Conservation (phyloP, 1,139 yeast species). For the Eremothecium coryli region DNA sequence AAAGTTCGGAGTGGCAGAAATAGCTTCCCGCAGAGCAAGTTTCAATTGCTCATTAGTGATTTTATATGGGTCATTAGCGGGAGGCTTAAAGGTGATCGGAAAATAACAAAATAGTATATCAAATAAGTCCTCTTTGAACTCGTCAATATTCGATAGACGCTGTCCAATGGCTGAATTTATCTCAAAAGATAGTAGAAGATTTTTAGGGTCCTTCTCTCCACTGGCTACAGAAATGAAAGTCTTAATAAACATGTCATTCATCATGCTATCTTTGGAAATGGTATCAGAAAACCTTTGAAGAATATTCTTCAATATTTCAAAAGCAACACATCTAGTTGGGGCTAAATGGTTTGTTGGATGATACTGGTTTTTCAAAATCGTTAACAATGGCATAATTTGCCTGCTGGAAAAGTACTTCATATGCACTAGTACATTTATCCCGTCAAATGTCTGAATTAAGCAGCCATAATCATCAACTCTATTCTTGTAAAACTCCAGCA, state of each 20-base stretch:
- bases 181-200: slow-evolving; percentile 61
- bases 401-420: slow-evolving; percentile 39
- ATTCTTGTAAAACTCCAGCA: slow-evolving; percentile 53
- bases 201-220: slow-evolving; percentile 93
- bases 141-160: slow-evolving; percentile 35
- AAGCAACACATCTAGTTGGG: slow-evolving; percentile 51
- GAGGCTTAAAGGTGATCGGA: slow-evolving; percentile 93
- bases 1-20: slow-evolving; percentile 55
- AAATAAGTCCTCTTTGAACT: slow-evolving; percentile 53
- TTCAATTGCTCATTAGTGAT: slow-evolving; percentile 71
- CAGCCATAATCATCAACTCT: slow-evolving; percentile 60
- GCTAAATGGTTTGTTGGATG: slow-evolving; percentile 59
- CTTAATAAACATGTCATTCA: slow-evolving; percentile 39
- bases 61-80: slow-evolving; percentile 81
- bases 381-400: slow-evolving; percentile 34
- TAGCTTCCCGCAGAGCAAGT: slow-evolving; percentile 43
- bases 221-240: slow-evolving; percentile 60
- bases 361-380: slow-evolving; percentile 38
- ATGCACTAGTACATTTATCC: slow-evolving; percentile 43
- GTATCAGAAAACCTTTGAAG: slow-evolving; percentile 23
- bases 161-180: slow-evolving; percentile 45
- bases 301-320: slow-evolving; percentile 39
- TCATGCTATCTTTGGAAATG: slow-evolving; percentile 10
- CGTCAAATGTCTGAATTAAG: slow-evolving; percentile 44
- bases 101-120: slow-evolving; percentile 91